These are phyloP conservation scores for Ramaria sp. DNA, from an alignment of 768 basidiomycete species.

Conservation along the genomic window DNA sequence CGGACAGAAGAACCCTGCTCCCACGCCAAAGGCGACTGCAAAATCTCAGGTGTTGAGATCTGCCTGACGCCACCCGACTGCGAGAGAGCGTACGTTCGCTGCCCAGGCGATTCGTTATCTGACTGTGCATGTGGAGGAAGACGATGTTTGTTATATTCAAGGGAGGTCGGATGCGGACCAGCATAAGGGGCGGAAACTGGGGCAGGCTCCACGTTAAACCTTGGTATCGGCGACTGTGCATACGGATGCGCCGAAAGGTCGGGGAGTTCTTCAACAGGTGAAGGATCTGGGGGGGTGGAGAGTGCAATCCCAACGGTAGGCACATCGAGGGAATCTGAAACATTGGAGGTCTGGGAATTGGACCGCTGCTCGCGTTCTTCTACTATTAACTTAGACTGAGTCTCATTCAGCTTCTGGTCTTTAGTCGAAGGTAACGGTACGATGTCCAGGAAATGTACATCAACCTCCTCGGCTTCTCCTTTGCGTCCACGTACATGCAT, in stretches of 20 bases:
- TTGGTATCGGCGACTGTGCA: conserved; percentile 19
- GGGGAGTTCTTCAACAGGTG: conserved; percentile 15
- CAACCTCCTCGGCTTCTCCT: not conserved
- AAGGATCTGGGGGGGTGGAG: conserved; percentile 23
- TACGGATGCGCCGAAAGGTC: conserved; percentile 26
- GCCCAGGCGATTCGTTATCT: not conserved
- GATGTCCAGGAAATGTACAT: not conserved
- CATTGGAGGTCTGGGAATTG: not conserved
- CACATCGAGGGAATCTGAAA: conserved; percentile 14
- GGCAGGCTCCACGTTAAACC: conserved; percentile 11
- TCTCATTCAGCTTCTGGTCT: not conserved
- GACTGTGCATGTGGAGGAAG: not conserved
- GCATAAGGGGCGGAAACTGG: conserved; percentile 26
- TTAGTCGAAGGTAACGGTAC: not conserved
- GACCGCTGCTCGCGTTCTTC: not conserved
- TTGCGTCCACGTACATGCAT: not conserved
- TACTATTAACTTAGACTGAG: not conserved
- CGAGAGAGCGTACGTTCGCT: not conserved
- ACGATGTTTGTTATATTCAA: conserved; percentile 8
- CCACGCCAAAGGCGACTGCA: not conserved
- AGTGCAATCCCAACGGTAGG: conserved; percentile 33
- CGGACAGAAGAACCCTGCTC: not conserved
- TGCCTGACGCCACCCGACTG: not conserved
- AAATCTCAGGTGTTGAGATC: not conserved
- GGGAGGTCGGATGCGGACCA: conserved; percentile 28